Base-by-base conservation (phyloP, 352 stramenopile species). In the Globisporangium spiculum region DNA sequence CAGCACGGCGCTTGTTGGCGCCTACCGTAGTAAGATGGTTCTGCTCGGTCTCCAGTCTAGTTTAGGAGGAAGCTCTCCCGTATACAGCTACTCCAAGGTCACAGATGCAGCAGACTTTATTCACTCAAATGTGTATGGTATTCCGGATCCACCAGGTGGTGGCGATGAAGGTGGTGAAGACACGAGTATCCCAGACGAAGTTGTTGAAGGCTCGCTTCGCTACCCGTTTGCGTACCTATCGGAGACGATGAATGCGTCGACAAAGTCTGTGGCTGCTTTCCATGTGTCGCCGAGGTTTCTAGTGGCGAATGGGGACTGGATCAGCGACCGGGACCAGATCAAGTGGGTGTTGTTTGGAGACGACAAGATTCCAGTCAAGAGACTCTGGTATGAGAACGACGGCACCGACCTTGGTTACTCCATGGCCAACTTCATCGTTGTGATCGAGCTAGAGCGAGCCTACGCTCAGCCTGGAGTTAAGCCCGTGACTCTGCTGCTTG, bases 221-320 rank as follows among this genome's bases (percentile, higher is more conserved):
- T 53, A 60, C 18, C 62, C 62, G 50, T 67, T 67, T 20, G 62
- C 24, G n/a, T 67, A 60, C 24, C 4, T 67, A 1, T 60, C 48
- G 48, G 6, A 4, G 0, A 34, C 9, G 4, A 0, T 7, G 32
- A 46, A 52, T 30, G 50, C 26, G n/a, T 60, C 32, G 5, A 5
- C 16, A 14, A 4, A 41, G 2, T 60, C 62, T 0, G 62, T 67
- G 14, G 48, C 52, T 10, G 50, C 24, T 6, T 14, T 53, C 2
- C 48, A 54, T 18, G 27, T 67, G 24, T 12, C 50, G 1, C 14
- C 62, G 10, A 50, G 1, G 8, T 1, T 61, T 32, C 16, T 67
- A 0, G 27, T 67, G 22, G 41, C 52, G 16, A 67, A 55, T 7
- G 10, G 1, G 3, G 50, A 60, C 8, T 67, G 62, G 62, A 27